phyloP scores from a whole-genome alignment of 805 yeast species.

The Nakazawaea ambrosiae region DNA sequence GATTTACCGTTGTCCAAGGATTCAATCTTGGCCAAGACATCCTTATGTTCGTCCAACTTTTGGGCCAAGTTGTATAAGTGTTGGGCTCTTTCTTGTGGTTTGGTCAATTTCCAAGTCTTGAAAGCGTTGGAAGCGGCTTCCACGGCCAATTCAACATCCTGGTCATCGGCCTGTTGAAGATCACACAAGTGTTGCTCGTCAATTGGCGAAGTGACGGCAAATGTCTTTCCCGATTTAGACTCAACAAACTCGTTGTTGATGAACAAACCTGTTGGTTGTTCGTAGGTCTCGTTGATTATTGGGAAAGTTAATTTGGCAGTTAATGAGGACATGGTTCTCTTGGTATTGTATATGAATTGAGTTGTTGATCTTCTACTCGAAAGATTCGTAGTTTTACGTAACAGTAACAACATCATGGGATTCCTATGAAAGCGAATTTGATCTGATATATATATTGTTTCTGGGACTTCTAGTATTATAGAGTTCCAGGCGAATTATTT shows the following conservation, averaged over 20 bases:
- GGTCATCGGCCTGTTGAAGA: conserved; percentile 47
- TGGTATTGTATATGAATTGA: background rate
- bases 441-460: too few relatives aligned
- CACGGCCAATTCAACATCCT: conserved; percentile 66
- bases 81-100: conserved; percentile 50
- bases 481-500: too few relatives aligned
- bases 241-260: conserved; percentile 50
- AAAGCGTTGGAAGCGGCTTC: conserved; percentile 61
- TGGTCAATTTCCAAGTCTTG: conserved; percentile 49
- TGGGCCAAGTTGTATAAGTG: conserved; percentile 59
- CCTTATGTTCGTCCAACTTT: conserved; percentile 55
- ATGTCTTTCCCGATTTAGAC: conserved; percentile 43
- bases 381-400: background rate
- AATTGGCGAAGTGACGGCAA: conserved; percentile 42
- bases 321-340: conserved; percentile 11
- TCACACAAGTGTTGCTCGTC: conserved; percentile 45
- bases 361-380: background rate
- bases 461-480: too few relatives aligned
- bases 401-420: background rate
- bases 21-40: conserved; percentile 61
- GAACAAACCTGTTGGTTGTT: conserved; percentile 55
- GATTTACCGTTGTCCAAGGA: conserved; percentile 77
- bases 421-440: conserved; percentile 1
- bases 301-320: conserved; percentile 26
- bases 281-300: conserved; percentile 30